Evolutionary conservation across 202 grass and related monocot species (phyloP), one percentile per base, ranked within the genome.

Genomic region (Carex arenaria): DNA sequence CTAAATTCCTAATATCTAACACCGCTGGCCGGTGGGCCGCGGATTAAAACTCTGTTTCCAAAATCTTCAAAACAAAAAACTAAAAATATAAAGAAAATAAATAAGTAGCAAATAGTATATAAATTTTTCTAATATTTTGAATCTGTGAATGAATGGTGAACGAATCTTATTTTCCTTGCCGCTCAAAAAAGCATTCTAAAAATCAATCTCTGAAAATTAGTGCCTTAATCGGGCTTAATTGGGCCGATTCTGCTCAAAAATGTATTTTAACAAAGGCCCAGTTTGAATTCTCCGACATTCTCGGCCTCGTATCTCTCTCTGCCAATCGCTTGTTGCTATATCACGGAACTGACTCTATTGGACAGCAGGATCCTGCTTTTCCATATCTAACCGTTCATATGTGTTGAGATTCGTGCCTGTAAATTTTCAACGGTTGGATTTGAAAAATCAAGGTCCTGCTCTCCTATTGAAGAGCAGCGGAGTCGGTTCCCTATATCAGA

Each of bases 241-340:
- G 30, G 73, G 73, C n/a, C 53, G 13, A 34, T 2, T 5, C 17
- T 30, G 5, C 3, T 2, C 18, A 30, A 73, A 6, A 54, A 5
- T 6, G 22, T 1, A 54, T 8, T 7, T 57, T 36, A 20, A 4
- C 3, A 78, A 1, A 67, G 80, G 80, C 80, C 63, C 64, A 56
- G 9, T 82, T 52, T 5, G 18, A 53, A 1, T 18, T 53, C 63
- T 82, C 73, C 73, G 53, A 82, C 1, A 68, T 82, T 82, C 7
- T 82, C 80, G 80, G 80, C 64, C 80, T 67, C 47, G 42, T 19
- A 51, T 30, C 43, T 55, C 78, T 82, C 64, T 82, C 7, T 69
- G 17, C 51, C 80, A 51, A 19, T 67, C 64, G 23, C 31, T 68
- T 45, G 10, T 65, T 66, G 38, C 19, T 67, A 26, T 26, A 26